Percentiles rank a stretch among this genome's conserved stretches.
These are phyloP conservation scores for Neofusicoccum umdonicola DNA, from an alignment of 2,329 filamentous ascomycete genomes.

Conservation along the genomic window DNA sequence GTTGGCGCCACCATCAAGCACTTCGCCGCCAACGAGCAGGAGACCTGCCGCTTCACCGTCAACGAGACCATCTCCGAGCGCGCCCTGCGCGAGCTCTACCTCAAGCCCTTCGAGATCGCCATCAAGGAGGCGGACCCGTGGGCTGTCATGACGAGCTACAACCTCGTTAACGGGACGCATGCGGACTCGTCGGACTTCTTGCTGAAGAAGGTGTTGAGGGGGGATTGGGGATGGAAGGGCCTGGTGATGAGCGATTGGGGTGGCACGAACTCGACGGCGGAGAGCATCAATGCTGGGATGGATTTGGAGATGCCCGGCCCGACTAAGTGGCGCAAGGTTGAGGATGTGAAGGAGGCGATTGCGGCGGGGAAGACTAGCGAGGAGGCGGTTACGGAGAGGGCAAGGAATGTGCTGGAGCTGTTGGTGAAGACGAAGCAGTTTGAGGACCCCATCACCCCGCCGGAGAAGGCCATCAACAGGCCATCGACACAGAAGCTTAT, in stretches of 20 bases:
- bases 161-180: conserved; percentile 61
- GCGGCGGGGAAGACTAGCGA: conserved; percentile 42
- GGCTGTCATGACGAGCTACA: conserved; percentile 69
- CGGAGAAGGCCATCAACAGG: conserved; percentile 54
- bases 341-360: conserved; percentile 34
- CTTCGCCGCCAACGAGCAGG: conserved; percentile 70
- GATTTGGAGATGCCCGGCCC: conserved; percentile 44
- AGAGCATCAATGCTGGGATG: conserved; percentile 38
- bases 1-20: conserved; percentile 79
- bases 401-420: conserved; percentile 60
- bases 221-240: conserved; percentile 41
- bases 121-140: conserved; percentile 65
- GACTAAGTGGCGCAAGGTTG: conserved; percentile 37
- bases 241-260: conserved; percentile 45
- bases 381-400: conserved; percentile 44
- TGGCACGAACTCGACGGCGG: conserved; percentile 38
- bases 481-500: conserved; percentile 59
- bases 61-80: conserved; percentile 64
- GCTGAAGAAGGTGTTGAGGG: conserved; percentile 44
- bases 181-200: conserved; percentile 38
- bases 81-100: conserved; percentile 66
- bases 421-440: conserved; percentile 61
- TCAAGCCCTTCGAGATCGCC: conserved; percentile 72
- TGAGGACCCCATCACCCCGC: conserved; percentile 54
- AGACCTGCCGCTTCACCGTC: conserved; percentile 64